phyloP scores from a whole-genome alignment of 1,139 yeast genomes.

The Kodamaea alishanica region DNA sequence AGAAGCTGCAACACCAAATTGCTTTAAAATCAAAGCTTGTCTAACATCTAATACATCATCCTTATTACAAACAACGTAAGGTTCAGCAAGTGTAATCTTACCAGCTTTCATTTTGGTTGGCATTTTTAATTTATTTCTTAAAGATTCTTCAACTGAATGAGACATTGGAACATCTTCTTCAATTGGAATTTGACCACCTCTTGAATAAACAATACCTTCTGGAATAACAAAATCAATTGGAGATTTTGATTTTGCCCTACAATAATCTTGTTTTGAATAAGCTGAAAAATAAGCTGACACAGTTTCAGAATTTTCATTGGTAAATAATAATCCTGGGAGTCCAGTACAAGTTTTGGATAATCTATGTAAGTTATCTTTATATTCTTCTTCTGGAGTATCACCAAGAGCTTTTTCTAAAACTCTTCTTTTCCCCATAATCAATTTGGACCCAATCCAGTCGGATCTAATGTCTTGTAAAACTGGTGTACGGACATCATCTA shows the following conservation, averaged over 20 bases:
- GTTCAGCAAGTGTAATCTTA: slow-evolving; percentile 71
- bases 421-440: slow-evolving; percentile 86
- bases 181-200: slow-evolving; percentile 86
- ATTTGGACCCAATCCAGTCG: slow-evolving; percentile 88
- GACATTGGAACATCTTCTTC: slow-evolving; percentile 97
- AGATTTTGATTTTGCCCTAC: slow-evolving; percentile 82
- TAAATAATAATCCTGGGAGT: slow-evolving; percentile 81
- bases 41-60: slow-evolving; percentile 85
- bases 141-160: slow-evolving; percentile 89
- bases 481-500: slow-evolving; percentile 94
- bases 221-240: slow-evolving; percentile 85
- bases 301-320: slow-evolving; percentile 79
- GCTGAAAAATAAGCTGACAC: slow-evolving; percentile 82
- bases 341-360: slow-evolving; percentile 62
- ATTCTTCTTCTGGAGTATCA: slow-evolving; percentile 81
- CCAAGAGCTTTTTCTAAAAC: slow-evolving; percentile 93
- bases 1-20: slow-evolving; percentile 92
- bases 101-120: slow-evolving; percentile 92
- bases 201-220: slow-evolving; percentile 84
- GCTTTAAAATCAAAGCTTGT: slow-evolving; percentile 88
- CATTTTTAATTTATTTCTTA: slow-evolving; percentile 82
- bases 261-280: slow-evolving; percentile 75
- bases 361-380: slow-evolving; percentile 75
- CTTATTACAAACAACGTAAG: slow-evolving; percentile 73
- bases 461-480: slow-evolving; percentile 88